phyloP scores from a whole-genome alignment of 306 rosid species.

The Dryas drummondii region DNA sequence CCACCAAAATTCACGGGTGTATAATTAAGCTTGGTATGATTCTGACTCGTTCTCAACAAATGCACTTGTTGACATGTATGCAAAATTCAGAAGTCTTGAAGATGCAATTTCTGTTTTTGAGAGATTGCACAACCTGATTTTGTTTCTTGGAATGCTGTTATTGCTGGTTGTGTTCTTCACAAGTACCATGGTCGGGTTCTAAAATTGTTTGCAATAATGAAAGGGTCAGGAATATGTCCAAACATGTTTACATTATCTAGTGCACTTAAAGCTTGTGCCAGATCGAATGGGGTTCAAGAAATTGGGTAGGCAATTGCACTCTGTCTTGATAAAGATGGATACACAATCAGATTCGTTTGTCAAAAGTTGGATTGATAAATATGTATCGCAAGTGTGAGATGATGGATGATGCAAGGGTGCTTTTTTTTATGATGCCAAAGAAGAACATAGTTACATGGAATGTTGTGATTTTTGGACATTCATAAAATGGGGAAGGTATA shows the following conservation, averaged over 20 bases:
- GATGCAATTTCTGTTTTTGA: slow-evolving; percentile 56
- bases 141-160: slow-evolving; percentile 87
- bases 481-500: slow-evolving; percentile 56
- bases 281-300: slow-evolving; percentile 41
- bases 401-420: slow-evolving; percentile 68
- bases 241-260: slow-evolving; percentile 80
- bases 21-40: slow-evolving; percentile 61
- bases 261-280: slow-evolving; percentile 73
- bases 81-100: slow-evolving; percentile 55
- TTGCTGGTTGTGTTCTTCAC: slow-evolving; percentile 75
- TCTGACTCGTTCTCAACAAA: slow-evolving; percentile 66
- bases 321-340: slow-evolving; percentile 63
- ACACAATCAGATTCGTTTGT: slow-evolving; percentile 55
- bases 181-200: slow-evolving; percentile 55
- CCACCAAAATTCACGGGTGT: slow-evolving; percentile 30
- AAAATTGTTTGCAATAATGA: slow-evolving; percentile 47
- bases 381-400: slow-evolving; percentile 76
- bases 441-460: slow-evolving; percentile 69
- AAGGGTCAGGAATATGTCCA: slow-evolving; percentile 45
- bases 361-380: slow-evolving; percentile 70
- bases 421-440: slow-evolving; percentile 51
- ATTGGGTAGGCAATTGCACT: slow-evolving; percentile 78
- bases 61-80: slow-evolving; percentile 88
- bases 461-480: slow-evolving; percentile 75
- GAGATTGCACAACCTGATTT: slow-evolving; percentile 61